Evolutionary conservation across 805 yeast species (phyloP), one percentile per base, ranked within the genome.

Genomic region (Candida peoriensis): DNA sequence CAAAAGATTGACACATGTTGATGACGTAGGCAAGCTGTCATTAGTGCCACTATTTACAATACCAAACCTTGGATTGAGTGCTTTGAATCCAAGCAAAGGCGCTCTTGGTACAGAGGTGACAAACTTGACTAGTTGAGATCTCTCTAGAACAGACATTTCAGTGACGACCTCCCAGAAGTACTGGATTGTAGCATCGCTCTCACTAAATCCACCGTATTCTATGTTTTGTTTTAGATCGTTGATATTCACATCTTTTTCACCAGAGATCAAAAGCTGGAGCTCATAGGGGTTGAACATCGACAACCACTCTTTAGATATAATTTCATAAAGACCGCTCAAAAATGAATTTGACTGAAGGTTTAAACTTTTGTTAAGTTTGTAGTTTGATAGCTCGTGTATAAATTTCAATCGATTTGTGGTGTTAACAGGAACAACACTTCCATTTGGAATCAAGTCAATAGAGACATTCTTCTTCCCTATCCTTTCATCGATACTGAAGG

Each of bases 61-160:
- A 1, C 95, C 95, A 58, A 93, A 87, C 36, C 65, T 67, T 0
- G 98, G 98, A 20, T 61, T 63, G 30, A 87, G 64, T 4, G 79
- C 75, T 11, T 72, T 67, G 54, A 93, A 90, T 0, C 98, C 98
- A 18, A 86, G 67, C 26, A 93, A 64, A 1, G 98, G 98, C 0
- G 95, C 96, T 40, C 89, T 72, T 2, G 96, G 81, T 2, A 87
- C 95, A 0, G 96, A 83, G 0, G 97, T 93, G 19, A 86, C 96
- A 63, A 90, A 93, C 54, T 85, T 85, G 19, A 93, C 60, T 37
- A 93, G 71, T 33, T 74, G 72, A 15, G 76, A 66, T 42, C 76
- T 67, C 37, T 87, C 85, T n/a, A 68, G 70, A 3, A 72, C 63
- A 2, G 67, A 54, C 69, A 87, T 73, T 40, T 85, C 95, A 4